Base-by-base conservation (phyloP, 2,329 filamentous ascomycete genomes). In the Pseudohalonectria lignicola region DNA sequence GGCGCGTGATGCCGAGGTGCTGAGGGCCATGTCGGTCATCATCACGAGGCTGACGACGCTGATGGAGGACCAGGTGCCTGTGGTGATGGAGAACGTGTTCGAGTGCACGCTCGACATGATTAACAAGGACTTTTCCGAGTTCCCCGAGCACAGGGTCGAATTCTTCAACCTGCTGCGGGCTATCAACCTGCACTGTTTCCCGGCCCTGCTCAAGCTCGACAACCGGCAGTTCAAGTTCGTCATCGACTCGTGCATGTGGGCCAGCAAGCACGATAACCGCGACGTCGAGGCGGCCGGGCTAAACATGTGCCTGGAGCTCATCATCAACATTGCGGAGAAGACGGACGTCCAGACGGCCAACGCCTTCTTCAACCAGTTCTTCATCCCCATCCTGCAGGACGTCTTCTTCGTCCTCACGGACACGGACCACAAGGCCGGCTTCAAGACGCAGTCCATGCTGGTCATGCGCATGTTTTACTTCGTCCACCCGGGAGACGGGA, bases 101-200 rank as follows among this genome's bases (percentile, higher is more conserved):
- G 90, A 96, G 61, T 96, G 90, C 67, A 98, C 92, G 3, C 70
- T 98, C 40, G 87, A 94, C 53, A 98, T 98, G 92, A 98, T 98
- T 66, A 98, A 96, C 76, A 98, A 98, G 66, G 92, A 98, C 62
- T 98, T 98, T 62, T 95, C 93, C 34, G 92, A 98, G 57, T 98
- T 94, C 60, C 92, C 92, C 0, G 92, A 98, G 60, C 92, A 98
- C 57, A 83, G 93, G 41, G 92, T 98, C n/a, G 90, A 96, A 60
- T 98, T 98, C 63, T 98, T 98, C 74, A 95, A 94, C 62, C 76
- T 98, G 18, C 73, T 98, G 28, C 77, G 93, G 49, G 86, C 90
- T 12, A 96, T 98, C 64, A 98, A 98, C 61, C 67, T 96, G 34
- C 86, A 94, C 59, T 98, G 92, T 63, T 98, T 98, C 79, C 86